Base-by-base conservation (phyloP, 768 basidiomycete species). In the Stropharia rugosoannulata region DNA sequence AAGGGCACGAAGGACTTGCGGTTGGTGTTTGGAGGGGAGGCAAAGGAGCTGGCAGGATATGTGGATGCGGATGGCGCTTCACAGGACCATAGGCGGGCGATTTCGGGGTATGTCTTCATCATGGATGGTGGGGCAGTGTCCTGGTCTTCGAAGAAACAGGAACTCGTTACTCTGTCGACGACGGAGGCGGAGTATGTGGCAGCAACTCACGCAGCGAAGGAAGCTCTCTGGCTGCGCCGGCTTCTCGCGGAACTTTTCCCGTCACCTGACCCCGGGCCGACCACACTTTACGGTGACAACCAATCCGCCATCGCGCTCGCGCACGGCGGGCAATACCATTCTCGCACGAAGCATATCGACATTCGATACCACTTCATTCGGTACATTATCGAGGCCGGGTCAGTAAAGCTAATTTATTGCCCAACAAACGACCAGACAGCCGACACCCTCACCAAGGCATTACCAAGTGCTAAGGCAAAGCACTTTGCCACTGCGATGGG, bases 161-260 rank as follows among this genome's bases (percentile, higher is more conserved):
- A 27, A 7, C 49, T 56, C 11, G 56, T 65, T 7, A 64, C 77
- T 0, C 57, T 70, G 0, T 81, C 76, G 0, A 74, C 75, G 0
- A 70, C 69, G 1, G 75, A 81, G 58, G 75, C 77, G 1, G 79
- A 81, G 62, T 80, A 77, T 57, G 54, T 69, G 48, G 39, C 25
- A 44, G 15, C 37, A 59, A 36, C 57, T 55, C 48, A 50, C 55
- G 18, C 56, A 46, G 49, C 60, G 2, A 62, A 65, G 37, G 58
- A 67, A 54, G 65, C 58, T 2, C 2, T 59, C 13, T 53, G 51
- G 51, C 53, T 58, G 37, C 41, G 52, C 35, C 38, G 40, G 13
- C 45, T 56, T 51, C 16, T 57, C 9, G 22, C 16, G 9, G 56
- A 57, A 37, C 18, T 60, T 27, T 53, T 52, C 15, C 44, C 36